Base-by-base conservation (phyloP, 352 stramenopile species). In the Phytopythium litorale region DNA sequence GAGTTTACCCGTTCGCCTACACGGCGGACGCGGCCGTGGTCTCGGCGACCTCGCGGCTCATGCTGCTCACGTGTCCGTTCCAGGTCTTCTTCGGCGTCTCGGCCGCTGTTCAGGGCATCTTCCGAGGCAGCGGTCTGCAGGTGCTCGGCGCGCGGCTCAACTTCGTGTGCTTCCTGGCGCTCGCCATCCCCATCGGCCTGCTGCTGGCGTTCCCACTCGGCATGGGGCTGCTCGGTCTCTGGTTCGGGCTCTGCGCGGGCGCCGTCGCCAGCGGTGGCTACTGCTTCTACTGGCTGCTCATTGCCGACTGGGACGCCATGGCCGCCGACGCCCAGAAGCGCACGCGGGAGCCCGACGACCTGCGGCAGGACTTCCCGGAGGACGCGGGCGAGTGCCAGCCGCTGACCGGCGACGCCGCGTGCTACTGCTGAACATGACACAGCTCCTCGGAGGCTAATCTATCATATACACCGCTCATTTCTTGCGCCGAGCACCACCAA, bases 11-110 rank as follows among this genome's bases (percentile, higher is more conserved):
- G 11, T 87, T 82, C 58, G 71, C 73, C 19, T 91, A 91, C 67
- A 91, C 82, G 18, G 79, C 67, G 16, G 75, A 91, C 64, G 45
- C 64, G 25, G 64, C 68, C 5, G 80, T 90, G 25, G 73, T 91
- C n/a, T 56, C 56, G 1, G 64, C 87, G 38, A 76, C 84, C 11
- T 81, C 76, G 35, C 63, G 69, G n/a, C 68, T 93, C 49, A 78
- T 93, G 65, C 75, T 89, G 13, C 45, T 88, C 43, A 91, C 78
- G 51, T 83, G 76, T 55, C 78, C 78, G 16, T 88, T 96, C 63
- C 89, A 97, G 64, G 65, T 96, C 28, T 94, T 95, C 50, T 84
- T 90, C 37, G 85, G 83, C 2, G 71, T 96, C 18, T 81, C 91
- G 38, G 65, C 68, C 2, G 78, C 82, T 1, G 73, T 80, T 6